Evolutionary conservation across 805 yeast species (phyloP).

Genomic region (Zygoascus bituminiphila): DNA sequence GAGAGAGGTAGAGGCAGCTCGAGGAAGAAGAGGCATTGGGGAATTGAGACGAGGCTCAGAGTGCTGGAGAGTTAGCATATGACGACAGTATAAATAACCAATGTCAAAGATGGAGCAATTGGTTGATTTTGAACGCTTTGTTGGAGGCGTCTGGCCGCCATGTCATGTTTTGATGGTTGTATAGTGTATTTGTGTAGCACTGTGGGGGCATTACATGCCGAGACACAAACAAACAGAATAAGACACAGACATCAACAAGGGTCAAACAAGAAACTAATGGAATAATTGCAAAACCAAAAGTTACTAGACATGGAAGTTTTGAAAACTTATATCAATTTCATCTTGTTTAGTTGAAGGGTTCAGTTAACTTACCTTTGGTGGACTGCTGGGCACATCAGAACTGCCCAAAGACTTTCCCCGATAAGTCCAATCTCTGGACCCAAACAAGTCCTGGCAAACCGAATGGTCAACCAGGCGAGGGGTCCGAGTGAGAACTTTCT

Average conservation of each 20-base stretch:
- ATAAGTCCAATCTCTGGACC: not conserved
- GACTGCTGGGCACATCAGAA: not conserved
- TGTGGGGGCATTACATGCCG: too few species aligned
- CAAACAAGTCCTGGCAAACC: not conserved
- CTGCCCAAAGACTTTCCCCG: not conserved
- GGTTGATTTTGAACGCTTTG: too few species aligned
- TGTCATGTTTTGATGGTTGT: not conserved
- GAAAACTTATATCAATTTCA: not conserved
- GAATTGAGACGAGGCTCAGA: conserved; percentile 8
- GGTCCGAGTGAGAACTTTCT: not conserved
- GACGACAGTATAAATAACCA: too few species aligned
- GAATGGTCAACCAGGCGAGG: not conserved
- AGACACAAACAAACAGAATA: too few species aligned
- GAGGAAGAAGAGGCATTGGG: conserved; percentile 14
- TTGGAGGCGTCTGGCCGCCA: not conserved
- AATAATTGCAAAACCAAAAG: too few species aligned
- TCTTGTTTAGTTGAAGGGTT: not conserved
- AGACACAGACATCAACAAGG: too few species aligned
- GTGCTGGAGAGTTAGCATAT: not conserved
- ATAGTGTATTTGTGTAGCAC: too few species aligned
- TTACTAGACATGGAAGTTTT: too few species aligned
- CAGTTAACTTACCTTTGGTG: conserved; percentile 2
- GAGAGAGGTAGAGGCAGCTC: not conserved
- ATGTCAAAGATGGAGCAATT: too few species aligned
- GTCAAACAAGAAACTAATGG: too few species aligned